Percentiles rank a stretch among this genome's conserved stretches.
Evolutionary conservation across 2,329 filamentous ascomycete species (phyloP).

Genomic region (Hirsutella rhossiliensis): DNA sequence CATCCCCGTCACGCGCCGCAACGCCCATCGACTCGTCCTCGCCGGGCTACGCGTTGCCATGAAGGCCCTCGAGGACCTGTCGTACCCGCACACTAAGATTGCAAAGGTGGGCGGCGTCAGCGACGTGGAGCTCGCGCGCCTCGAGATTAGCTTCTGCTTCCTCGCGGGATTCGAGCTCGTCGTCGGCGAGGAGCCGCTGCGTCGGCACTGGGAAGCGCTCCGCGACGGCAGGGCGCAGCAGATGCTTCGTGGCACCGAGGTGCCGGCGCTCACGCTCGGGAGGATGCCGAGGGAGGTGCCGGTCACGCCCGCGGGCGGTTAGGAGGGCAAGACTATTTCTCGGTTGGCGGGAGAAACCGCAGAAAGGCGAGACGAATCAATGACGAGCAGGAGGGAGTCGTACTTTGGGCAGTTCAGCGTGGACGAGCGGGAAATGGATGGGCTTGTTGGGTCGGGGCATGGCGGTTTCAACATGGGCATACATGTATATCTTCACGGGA

Average conservation of each 20-base stretch:
- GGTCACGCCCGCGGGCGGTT: slow-evolving; percentile 1
- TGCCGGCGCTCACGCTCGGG: slow-evolving; percentile 16
- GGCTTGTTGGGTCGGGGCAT: too few species aligned
- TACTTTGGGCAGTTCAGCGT: too few species aligned
- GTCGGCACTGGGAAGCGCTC: slow-evolving; percentile 21
- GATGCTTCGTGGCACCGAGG: slow-evolving; percentile 12
- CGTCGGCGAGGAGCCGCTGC: slow-evolving; percentile 21
- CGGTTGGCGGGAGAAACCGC: neutral
- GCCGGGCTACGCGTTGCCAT: slow-evolving; percentile 79
- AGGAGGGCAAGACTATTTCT: neutral
- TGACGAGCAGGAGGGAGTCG: too few species aligned
- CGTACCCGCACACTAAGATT: slow-evolving; percentile 73
- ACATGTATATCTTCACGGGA: too few species aligned
- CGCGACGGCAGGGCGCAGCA: slow-evolving; percentile 15
- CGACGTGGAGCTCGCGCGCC: slow-evolving; percentile 63
- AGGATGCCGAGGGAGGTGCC: slow-evolving; percentile 7
- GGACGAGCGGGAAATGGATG: too few species aligned
- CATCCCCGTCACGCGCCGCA: slow-evolving; percentile 70
- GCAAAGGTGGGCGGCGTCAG: slow-evolving; percentile 82
- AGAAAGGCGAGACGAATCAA: neutral
- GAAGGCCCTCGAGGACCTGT: slow-evolving; percentile 89
- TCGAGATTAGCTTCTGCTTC: slow-evolving; percentile 87
- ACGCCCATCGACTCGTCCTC: slow-evolving; percentile 76
- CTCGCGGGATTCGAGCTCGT: slow-evolving; percentile 76
- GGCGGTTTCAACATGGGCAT: too few species aligned